Evolutionary conservation across 768 basidiomycete genomes (phyloP).

Genomic region (Tylopilus balloui): DNA sequence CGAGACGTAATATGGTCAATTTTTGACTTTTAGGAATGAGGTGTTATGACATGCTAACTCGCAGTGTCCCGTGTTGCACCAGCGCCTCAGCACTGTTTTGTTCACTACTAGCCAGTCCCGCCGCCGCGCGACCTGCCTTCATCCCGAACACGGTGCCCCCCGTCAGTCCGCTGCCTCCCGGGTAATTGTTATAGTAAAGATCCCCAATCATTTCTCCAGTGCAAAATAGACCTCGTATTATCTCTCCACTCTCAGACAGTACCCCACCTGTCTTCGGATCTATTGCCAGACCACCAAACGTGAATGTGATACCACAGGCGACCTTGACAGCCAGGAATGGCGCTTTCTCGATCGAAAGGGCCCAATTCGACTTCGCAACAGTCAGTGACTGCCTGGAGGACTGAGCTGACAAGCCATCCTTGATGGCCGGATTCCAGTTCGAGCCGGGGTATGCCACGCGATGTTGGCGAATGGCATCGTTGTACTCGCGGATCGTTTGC

Average conservation of each 20-base stretch:
- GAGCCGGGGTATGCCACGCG: constrained; percentile 31
- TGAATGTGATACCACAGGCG: constrained; percentile 68
- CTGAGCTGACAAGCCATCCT: constrained; percentile 57
- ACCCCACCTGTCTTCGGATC: constrained; percentile 52
- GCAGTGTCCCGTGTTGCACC: not conserved
- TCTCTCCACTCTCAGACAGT: constrained; percentile 36
- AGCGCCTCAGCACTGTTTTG: not conserved
- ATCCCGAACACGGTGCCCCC: constrained; percentile 64
- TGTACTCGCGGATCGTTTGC: constrained; percentile 47
- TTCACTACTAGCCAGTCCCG: constrained; percentile 14
- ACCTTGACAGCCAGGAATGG: constrained; percentile 67
- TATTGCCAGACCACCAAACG: constrained; percentile 64
- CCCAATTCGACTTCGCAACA: constrained; percentile 67
- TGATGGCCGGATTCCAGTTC: constrained; percentile 59
- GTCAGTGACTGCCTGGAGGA: constrained; percentile 33
- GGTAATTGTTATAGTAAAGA: constrained; percentile 62
- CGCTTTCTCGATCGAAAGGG: constrained; percentile 45
- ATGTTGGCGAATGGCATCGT: constrained; percentile 42
- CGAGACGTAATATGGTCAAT: not conserved
- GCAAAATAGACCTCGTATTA: constrained; percentile 56
- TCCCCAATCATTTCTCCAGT: constrained; percentile 68
- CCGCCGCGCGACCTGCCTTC: constrained; percentile 49
- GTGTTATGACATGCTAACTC: not conserved
- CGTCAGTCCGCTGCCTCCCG: constrained; percentile 63
- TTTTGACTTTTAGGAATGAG: not conserved